Evolutionary conservation across 192 early-diverging fungal genomes (phyloP), one percentile per base, ranked within the genome.

Genomic region (Cetraspora pellucida): DNA sequence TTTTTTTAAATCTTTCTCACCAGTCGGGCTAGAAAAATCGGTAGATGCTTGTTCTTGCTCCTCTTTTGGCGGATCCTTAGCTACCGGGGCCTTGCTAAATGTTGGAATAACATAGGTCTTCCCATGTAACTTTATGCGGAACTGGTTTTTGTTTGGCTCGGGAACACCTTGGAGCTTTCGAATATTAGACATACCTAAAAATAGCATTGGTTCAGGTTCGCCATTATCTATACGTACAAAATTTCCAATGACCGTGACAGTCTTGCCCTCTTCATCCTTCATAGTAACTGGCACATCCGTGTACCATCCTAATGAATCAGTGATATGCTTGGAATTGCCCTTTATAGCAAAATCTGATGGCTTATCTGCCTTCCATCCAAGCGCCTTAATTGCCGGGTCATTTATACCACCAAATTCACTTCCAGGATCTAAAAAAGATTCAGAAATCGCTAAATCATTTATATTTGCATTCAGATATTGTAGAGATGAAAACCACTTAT

Each of bases 391-490:
- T 49, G 13, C 10, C 23, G 10, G 21, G 5, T 59, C 19, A 61
- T 61, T 61, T 30, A 61, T 28, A 1, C 10, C 59, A 28, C 7
- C 54, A 55, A 55, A 55, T 55, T 44, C 14, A 19, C 37, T 28
- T 44, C 17, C 23, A 10, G 31, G 10, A 25, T 63, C 60, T 25
- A 63, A 63, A 63, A 63, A 63, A 63, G 61, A 64, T 8, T 64
- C 13, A 64, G 61, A 64, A 5, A 64, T 64, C 2, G 27, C 1
- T 64, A 64, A 37, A 6, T 64, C 17, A 64, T 64, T 30, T 64
- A 64, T 64, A 64, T 10, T 64, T 31, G 37, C 17, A 64, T 64
- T 64, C 5, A 64, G 31, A 37, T 37, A 37, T 64, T 64, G 61
- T 64, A 64, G n/a, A 37, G 31, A 37, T 37, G 31, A 37, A 5